Conservation (phyloP, 208 protist species). For the Crithidia thermophila region DNA sequence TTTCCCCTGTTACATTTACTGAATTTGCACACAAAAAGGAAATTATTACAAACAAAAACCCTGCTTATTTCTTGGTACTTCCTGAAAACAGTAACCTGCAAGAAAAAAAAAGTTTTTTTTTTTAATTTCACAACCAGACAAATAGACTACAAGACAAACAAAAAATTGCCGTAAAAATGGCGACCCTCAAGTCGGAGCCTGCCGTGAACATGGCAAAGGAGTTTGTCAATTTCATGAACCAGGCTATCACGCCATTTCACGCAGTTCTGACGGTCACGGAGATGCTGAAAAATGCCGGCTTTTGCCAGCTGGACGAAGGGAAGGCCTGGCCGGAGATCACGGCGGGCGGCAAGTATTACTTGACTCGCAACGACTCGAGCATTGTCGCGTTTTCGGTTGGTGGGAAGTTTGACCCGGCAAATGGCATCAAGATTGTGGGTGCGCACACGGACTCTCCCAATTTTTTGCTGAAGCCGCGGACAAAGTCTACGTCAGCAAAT, state of each 20-base stretch:
- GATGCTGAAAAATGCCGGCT: conserved; percentile 61
- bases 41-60: neutral
- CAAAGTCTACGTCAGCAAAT: conserved; percentile 30
- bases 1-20: too few relatives aligned
- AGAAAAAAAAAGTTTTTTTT: conserved; percentile 1
- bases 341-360: conserved; percentile 94
- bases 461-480: conserved; percentile 80
- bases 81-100: too few relatives aligned
- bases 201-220: conserved; percentile 46
- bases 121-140: conserved; percentile 9
- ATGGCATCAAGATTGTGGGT: conserved; percentile 95
- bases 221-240: conserved; percentile 73
- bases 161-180: too few relatives aligned
- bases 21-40: too few relatives aligned
- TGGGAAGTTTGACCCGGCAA: conserved; percentile 79
- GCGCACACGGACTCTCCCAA: conserved; percentile 98
- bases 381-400: conserved; percentile 97
- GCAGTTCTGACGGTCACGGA: conserved; percentile 53
- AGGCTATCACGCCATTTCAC: conserved; percentile 80
- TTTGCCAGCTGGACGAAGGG: conserved; percentile 59
- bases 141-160: too few relatives aligned
- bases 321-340: conserved; percentile 65
- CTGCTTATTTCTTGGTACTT: neutral
- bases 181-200: conserved; percentile 29
- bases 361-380: conserved; percentile 96